Conservation (phyloP, 306 rosid species). For the Oemleria cerasiformis region DNA sequence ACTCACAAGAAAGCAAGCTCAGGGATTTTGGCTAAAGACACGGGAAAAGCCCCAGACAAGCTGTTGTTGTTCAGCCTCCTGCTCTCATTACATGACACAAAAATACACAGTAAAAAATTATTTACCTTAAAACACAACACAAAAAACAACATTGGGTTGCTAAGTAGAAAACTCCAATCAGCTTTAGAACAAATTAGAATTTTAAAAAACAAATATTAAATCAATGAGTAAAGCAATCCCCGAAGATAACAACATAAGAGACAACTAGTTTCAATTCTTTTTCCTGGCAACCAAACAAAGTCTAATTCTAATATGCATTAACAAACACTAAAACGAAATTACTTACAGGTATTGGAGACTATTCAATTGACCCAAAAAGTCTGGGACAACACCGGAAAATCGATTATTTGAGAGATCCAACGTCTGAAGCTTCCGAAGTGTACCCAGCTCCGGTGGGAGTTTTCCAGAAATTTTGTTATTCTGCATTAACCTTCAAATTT, state of each 20-base stretch:
- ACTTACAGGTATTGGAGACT: conserved; percentile 81
- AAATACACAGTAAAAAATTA: conserved; percentile 14
- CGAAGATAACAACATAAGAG: background rate
- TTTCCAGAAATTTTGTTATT: conserved; percentile 82
- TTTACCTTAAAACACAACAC: background rate
- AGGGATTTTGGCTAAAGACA: conserved; percentile 61
- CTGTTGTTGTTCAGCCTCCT: conserved; percentile 98
- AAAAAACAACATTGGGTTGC: background rate
- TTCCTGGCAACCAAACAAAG: conserved; percentile 28
- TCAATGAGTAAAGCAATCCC: background rate
- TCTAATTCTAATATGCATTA: background rate
- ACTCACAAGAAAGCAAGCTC: conserved; percentile 99
- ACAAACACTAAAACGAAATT: background rate
- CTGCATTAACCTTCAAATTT: conserved; percentile 64
- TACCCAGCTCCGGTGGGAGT: conserved; percentile 73
- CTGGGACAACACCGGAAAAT: conserved; percentile 62
- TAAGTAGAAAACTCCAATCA: background rate
- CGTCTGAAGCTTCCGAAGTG: conserved; percentile 71
- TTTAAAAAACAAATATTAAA: no score
- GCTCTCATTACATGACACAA: conserved; percentile 40
- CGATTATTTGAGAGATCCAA: conserved; percentile 85
- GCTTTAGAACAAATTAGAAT: background rate
- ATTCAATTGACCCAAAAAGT: conserved; percentile 54
- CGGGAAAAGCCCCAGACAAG: conserved; percentile 83
- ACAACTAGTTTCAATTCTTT: conserved; percentile 1